Evolutionary conservation across 371 early-diverging fungal species (phyloP), one percentile per base, ranked within the genome.

Genomic region (Zancudomyces culisetae): DNA sequence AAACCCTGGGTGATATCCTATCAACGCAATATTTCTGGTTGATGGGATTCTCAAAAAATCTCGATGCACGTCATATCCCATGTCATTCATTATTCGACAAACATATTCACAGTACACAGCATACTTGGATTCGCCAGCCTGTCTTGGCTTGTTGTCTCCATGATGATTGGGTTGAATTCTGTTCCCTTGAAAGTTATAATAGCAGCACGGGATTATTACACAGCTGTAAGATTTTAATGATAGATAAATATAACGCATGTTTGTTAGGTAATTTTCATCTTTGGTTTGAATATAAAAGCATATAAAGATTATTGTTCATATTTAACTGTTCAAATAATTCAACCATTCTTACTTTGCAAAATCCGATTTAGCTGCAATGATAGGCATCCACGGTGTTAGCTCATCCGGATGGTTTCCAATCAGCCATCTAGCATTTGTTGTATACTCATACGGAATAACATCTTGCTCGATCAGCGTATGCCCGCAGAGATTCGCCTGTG

Each of bases 401-500:
- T 90, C 89, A 60, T 90, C 91, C 12, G 89, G 81, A 59, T 90
- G 91, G 64, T 90, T 89, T 1, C 89, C 90, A 49, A 90, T 81
- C 19, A 90, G 61, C 88, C 89, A 90, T 54, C 81, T 80, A 15
- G 62, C 72, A 49, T 70, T 59, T 1, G 72, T 68, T 45, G 68
- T 73, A 30, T 60, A 66, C 26, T 62, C 54, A 10, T 72, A 66
- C 3, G 85, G 87, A 43, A 74, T 70, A 2, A 87, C 55, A 1
- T 80, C 73, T 55, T 74, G 63, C 28, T n/a, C n/a, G n/a, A n/a
- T n/a, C n/a, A n/a, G n/a, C n/a, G n/a, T n/a, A n/a, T n/a, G 76
- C 81, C 68, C 64, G 51, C 19, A 59, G 49, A 21, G 59, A 55
- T 18, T 39, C 10, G 21, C 3, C 24, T 13, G 15, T 39, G 27